Evolutionary conservation across 192 early-diverging fungal genomes (phyloP), one percentile per base, ranked within the genome.

Genomic region (Chytriomyces sp.): DNA sequence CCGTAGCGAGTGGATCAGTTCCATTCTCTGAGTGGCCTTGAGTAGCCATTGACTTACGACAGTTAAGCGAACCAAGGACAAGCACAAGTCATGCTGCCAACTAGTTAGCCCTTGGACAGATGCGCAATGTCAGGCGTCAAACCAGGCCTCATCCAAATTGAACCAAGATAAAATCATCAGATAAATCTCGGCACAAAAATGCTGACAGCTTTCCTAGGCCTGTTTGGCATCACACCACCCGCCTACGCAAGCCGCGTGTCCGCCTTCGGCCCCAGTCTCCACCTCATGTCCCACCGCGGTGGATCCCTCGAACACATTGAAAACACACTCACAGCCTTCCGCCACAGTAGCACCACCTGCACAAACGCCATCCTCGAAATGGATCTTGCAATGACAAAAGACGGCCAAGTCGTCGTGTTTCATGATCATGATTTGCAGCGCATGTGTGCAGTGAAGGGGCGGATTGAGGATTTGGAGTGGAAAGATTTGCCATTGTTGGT

Each of bases 281-380:
- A 57, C 20, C 20, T 82, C 35, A 84, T 88, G 82, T 70, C 73
- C 20, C 86, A 88, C 77, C 71, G 86, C 26, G 86, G 86, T 18
- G 86, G 86, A 20, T 77, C 72, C 44, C 76, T 81, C 61, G 86
- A 87, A 61, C 57, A 50, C 28, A 81, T 87, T 5, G 86, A 87
- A 61, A 87, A 87, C 68, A 85, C 86, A 1, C 26, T 87, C 7
- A 69, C 83, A 13, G 83, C 67, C 2, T 88, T 88, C 65, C 43
- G n/a, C n/a, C n/a, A n/a, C n/a, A n/a, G n/a, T n/a, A n/a, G n/a
- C n/a, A n/a, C n/a, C n/a, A n/a, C n/a, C n/a, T n/a, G n/a, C n/a
- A n/a, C n/a, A n/a, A n/a, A n/a, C n/a, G n/a, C n/a, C n/a, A 50
- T 50, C 13, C 35, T 11, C n/a, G 64, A 88, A 77, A 61, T 85